Evolutionary conservation across 2,329 filamentous ascomycete species (phyloP), one percentile per base, ranked within the genome.

Genomic region (Camillea tinctor): DNA sequence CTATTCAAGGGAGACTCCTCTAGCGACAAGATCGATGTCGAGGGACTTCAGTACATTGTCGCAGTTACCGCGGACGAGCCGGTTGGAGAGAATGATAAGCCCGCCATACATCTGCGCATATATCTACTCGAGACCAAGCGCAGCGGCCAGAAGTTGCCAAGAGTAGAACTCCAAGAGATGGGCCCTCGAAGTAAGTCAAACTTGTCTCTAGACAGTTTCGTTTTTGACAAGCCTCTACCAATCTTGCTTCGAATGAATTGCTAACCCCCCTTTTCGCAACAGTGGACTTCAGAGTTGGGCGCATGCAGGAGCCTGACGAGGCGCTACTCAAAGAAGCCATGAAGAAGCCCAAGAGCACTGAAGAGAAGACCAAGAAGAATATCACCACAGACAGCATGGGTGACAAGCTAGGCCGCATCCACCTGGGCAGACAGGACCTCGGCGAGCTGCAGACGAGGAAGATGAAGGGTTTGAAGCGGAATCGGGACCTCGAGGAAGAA

Each of bases 391-490:
- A 98, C 75, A 78, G 88, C 50, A 92, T 99, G 79, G 95, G 95
- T 74, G 95, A 99, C 78, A 98, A 98, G 88, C 84, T 98, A 65
- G 95, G 94, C 64, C 88, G 93, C 68, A 90, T 99, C 64, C 95
- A 99, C 76, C 78, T 96, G 61, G 92, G 91, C 72, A 92, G 89
- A 80, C 93, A 97, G 78, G 93, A 99, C 78, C 84, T 99, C 60
- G 83, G 82, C 72, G 85, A 90, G 69, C 77, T 99, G 76, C 95
- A 99, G 82, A 96, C 93, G 56, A 88, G 95, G 73, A 99, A 99
- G 87, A 98, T 99, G 93, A 99, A 99, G 87, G 95, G 93, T 67
- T 77, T 99, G 68, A 99, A 98, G 86, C 84, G 95, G 66, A 87
- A 84, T 65, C 86, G 92, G 57, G 88, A 88, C 64, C 78, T 85